phyloP scores from a whole-genome alignment of 352 stramenopile genomes.

The Pelagophyceae sp. region DNA sequence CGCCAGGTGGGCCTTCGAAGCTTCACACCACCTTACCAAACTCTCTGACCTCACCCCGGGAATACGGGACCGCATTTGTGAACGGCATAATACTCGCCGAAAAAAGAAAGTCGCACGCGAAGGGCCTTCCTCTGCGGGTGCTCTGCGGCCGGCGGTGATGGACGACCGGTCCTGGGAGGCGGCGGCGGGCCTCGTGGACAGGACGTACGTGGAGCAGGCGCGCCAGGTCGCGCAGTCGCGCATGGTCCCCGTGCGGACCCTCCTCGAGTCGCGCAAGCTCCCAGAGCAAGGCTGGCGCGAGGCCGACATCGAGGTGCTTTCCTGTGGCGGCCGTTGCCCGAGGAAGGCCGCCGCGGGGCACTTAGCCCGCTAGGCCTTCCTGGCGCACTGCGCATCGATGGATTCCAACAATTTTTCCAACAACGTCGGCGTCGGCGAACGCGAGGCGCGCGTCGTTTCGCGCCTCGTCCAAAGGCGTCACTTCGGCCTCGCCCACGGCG shows the following conservation, averaged over 20 bases:
- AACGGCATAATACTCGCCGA: too few relatives aligned
- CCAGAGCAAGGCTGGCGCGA: conserved; percentile 2
- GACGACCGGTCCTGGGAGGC: not conserved
- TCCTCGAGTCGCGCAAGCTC: not conserved
- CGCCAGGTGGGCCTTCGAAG: too few relatives aligned
- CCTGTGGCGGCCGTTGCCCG: not conserved
- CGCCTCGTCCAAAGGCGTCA: conserved; percentile 70
- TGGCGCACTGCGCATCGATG: not conserved
- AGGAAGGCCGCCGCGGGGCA: not conserved
- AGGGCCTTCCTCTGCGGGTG: too few relatives aligned
- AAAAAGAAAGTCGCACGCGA: too few relatives aligned
- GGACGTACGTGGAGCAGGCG: not conserved
- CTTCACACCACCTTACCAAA: too few relatives aligned
- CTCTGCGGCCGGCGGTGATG: too few relatives aligned
- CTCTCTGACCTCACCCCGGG: too few relatives aligned
- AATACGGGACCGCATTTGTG: too few relatives aligned
- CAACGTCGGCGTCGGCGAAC: conserved; percentile 85
- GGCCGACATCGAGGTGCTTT: conserved; percentile 8
- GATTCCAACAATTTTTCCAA: conserved; percentile 26
- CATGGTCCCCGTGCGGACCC: not conserved
- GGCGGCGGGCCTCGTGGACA: conserved; percentile 6
- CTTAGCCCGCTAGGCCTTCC: not conserved
- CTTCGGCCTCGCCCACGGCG: conserved; percentile 85
- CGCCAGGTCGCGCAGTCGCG: not conserved
- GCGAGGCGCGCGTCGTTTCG: conserved; percentile 84